Base-by-base conservation (phyloP, 345 rosid species). In the Populus simonii region DNA sequence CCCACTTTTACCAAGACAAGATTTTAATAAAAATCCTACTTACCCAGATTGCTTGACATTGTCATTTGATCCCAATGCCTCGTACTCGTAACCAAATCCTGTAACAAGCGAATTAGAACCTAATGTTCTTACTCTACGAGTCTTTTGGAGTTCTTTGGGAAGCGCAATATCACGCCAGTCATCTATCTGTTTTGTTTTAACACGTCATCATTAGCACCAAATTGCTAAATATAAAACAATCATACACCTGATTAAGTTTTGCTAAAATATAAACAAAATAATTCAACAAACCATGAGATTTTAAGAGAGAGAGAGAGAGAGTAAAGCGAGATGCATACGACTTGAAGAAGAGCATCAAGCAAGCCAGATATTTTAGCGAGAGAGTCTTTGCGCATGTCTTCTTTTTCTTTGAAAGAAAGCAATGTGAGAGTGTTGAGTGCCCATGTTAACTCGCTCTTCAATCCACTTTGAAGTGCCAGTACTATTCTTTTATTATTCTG, bases 361-460 rank as follows among this genome's bases (percentile, higher is more conserved):
- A 96, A 83, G 86, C 95, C 97, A n/a, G 97, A 91, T 71, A 96
- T 91, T 83, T 96, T 92, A 2, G 97, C 91, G n/a, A 91, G 92
- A 81, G 96, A 74, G 68, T 96, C 97, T 88, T 85, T 91, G 74
- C 97, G 94, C 84, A 91, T 75, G 78, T 93, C 99, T 4, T 96
- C 97, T 73, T 87, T 96, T 72, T 93, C 99, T 77, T 92, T 96
- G 91, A 96, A 96, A 22, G 98, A 96, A 4, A 96, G 94, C 86
- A 96, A 65, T 1, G 98, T 96, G 63, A 96, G 95, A 51, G 99
- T 87, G 71, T 96, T 92, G 81, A 96, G 78, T 5, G 99, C 98
- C 99, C 98, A 96, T 61, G 87, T 93, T 73, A 96, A 79, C 83
- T 96, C 99, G 80, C 98, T 93, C 91, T 93, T 96, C 55, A 96